A percentile compares a stretch with the other conserved stretches of the same genome.
Evolutionary conservation across 2,329 filamentous ascomycete species (phyloP).

Genomic region (Penicillium capsulatum): DNA sequence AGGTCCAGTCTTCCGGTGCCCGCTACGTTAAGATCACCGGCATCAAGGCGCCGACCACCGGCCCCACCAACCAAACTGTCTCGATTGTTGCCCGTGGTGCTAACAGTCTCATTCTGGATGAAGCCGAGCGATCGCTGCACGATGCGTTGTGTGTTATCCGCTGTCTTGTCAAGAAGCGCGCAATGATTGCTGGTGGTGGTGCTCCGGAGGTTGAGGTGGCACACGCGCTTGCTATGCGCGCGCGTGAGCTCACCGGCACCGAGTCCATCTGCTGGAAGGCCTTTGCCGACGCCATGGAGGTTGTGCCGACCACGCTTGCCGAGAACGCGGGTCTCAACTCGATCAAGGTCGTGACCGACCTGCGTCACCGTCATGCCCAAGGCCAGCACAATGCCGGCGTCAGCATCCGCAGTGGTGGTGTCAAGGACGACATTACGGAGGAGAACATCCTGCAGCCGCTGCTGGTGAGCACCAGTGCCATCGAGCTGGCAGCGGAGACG

Average conservation of each 20-base stretch:
- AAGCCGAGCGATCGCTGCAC: slow-evolving; percentile 93
- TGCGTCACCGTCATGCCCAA: slow-evolving; percentile 89
- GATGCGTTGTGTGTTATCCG: slow-evolving; percentile 96
- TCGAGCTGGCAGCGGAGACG: slow-evolving; percentile 94
- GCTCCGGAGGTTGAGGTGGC: slow-evolving; percentile 96
- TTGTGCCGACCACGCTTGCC: slow-evolving; percentile 91
- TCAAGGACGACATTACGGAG: slow-evolving; percentile 93
- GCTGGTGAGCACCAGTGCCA: slow-evolving; percentile 93
- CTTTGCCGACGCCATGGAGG: slow-evolving; percentile 95
- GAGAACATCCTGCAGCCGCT: slow-evolving; percentile 96
- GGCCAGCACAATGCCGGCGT: slow-evolving; percentile 95
- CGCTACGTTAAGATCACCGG: slow-evolving; percentile 94
- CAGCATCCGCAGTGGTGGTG: slow-evolving; percentile 95
- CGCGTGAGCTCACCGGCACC: slow-evolving; percentile 79
- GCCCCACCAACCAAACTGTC: slow-evolving; percentile 68
- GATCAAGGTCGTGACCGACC: slow-evolving; percentile 96
- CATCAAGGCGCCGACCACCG: slow-evolving; percentile 65
- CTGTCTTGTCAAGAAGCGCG: slow-evolving; percentile 98
- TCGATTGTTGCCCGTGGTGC: slow-evolving; percentile 92
- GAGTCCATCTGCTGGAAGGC: slow-evolving; percentile 99
- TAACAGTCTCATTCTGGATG: slow-evolving; percentile 90
- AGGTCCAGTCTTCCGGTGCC: slow-evolving; percentile 79
- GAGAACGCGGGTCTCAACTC: slow-evolving; percentile 97
- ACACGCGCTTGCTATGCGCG: slow-evolving; percentile 74
- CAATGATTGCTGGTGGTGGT: slow-evolving; percentile 94